Percentiles rank a stretch among this genome's conserved stretches.
These are phyloP conservation scores for Fusarium tjaetaba DNA, from an alignment of 2,329 filamentous ascomycete genomes.

Conservation along the genomic window DNA sequence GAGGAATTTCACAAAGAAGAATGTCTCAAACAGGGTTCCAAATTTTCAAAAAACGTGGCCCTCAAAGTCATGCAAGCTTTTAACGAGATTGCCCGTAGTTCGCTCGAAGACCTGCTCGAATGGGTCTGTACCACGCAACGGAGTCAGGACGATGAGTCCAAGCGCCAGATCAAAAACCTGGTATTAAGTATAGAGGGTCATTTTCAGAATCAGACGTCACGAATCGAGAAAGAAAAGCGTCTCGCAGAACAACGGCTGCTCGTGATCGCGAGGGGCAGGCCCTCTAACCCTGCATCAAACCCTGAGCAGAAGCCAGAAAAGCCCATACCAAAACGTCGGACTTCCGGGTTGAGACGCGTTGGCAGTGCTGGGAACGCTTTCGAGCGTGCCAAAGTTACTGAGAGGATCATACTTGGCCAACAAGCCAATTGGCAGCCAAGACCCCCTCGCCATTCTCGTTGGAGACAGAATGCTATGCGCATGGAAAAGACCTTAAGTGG, in stretches of 20 bases:
- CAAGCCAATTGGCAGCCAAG: not conserved
- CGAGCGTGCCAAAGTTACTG: not conserved
- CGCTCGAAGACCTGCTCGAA: not conserved
- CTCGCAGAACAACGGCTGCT: not conserved
- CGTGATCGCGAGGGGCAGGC: not conserved
- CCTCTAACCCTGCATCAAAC: not conserved
- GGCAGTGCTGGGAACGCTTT: conserved; percentile 7
- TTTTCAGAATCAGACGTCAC: not conserved
- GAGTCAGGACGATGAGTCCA: not conserved
- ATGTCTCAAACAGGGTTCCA: not conserved
- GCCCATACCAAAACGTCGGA: no score
- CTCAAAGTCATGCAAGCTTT: not conserved
- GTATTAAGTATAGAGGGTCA: not conserved
- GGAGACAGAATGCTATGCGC: not conserved
- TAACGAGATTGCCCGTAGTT: not conserved
- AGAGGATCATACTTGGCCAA: not conserved
- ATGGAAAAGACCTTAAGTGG: not conserved
- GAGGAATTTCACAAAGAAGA: not conserved
- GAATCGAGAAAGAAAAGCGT: not conserved
- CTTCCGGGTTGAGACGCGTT: not conserved
- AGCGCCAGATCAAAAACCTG: not conserved
- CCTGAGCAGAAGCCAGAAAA: not conserved
- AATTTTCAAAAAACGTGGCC: not conserved
- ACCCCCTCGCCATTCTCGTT: not conserved
- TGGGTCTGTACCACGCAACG: not conserved